Base-by-base conservation (phyloP, 768 basidiomycete genomes). In the Fistulinella prunicolor region DNA sequence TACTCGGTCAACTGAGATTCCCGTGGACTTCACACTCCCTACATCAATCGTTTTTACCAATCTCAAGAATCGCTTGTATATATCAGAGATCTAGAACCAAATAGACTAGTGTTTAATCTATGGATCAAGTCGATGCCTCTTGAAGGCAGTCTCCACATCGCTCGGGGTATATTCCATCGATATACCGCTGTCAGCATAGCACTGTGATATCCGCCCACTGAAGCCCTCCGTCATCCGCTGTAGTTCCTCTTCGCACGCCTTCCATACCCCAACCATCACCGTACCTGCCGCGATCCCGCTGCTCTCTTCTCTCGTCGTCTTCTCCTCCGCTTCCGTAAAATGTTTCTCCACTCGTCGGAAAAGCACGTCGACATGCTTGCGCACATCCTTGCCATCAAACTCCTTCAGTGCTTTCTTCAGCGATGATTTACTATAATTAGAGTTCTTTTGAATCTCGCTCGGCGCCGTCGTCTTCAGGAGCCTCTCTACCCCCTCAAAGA, bases 341-440 rank as follows among this genome's bases (percentile, higher is more conserved):
- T 98, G 95, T 67, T 98, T 98, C 68, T 95, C 91, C 23, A 98
- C 90, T 9, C 95, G 83, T 63, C 90, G 90, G 68, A 85, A 86
- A 30, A 98, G 74, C 8, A 80, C 79, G 46, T 97, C 95, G 43
- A 95, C 73, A 51, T 88, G 77, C 64, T 95, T 95, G 30, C 89
- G 85, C 12, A 98, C 71, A 64, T 98, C 95, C 68, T 96, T 98
- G 32, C 81, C 70, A 52, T 79, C 85, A 64, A 82, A 86, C 59
- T 96, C 94, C 62, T 89, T 92, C 41, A 91, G 69, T 13, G 89
- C 77, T 61, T 89, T 91, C 66, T 89, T 91, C n/a, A 95, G 70
- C 0, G 86, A 72, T 0, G 82, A 79, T 57, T 85, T 83, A 59
- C 74, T 90, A 66, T 89, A 96, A 38, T 76, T 82, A 50, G 77